Percentiles rank a stretch among this genome's conserved stretches.
phyloP scores from a whole-genome alignment of 1,139 yeast species.

The Candida anutae region DNA sequence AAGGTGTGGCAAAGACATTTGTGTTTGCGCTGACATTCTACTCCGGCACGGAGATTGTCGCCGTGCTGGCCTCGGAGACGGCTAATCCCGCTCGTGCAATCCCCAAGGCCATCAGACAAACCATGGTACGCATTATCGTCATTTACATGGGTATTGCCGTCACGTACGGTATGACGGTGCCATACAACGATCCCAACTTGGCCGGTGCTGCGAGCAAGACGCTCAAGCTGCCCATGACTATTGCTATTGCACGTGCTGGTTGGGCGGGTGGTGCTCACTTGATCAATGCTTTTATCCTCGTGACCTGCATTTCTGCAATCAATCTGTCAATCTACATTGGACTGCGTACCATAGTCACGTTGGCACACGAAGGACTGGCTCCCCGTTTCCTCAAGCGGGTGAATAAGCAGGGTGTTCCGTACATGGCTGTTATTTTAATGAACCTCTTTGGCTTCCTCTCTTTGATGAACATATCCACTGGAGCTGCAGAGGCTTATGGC shows the following conservation, averaged over 20 bases:
- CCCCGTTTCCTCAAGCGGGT: slow-evolving; percentile 36
- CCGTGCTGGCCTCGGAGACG: slow-evolving; percentile 50
- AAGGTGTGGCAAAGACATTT: slow-evolving; percentile 61
- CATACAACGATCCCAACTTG: slow-evolving; percentile 38
- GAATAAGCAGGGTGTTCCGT: slow-evolving; percentile 44
- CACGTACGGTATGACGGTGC: slow-evolving; percentile 48
- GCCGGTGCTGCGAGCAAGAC: slow-evolving; percentile 15
- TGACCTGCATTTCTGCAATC: slow-evolving; percentile 48
- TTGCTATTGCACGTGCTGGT: slow-evolving; percentile 39
- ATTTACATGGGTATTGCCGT: slow-evolving; percentile 51
- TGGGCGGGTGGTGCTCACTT: slow-evolving; percentile 44
- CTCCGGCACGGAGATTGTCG: slow-evolving; percentile 52
- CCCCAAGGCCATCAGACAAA: slow-evolving; percentile 53
- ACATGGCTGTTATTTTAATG: slow-evolving; percentile 39
- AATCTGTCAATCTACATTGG: slow-evolving; percentile 48
- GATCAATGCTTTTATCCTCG: slow-evolving; percentile 42
- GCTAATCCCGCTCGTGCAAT: slow-evolving; percentile 48
- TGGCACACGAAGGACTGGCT: slow-evolving; percentile 44
- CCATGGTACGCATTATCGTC: slow-evolving; percentile 43
- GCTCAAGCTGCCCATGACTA: slow-evolving; percentile 36
- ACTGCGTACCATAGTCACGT: slow-evolving; percentile 42
- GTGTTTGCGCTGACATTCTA: slow-evolving; percentile 61
- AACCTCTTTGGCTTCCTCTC: slow-evolving; percentile 45
- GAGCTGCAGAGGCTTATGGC: slow-evolving; percentile 45
- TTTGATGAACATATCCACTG: slow-evolving; percentile 42